phyloP scores from a whole-genome alignment of 768 basidiomycete genomes.

The Trametes punicea region DNA sequence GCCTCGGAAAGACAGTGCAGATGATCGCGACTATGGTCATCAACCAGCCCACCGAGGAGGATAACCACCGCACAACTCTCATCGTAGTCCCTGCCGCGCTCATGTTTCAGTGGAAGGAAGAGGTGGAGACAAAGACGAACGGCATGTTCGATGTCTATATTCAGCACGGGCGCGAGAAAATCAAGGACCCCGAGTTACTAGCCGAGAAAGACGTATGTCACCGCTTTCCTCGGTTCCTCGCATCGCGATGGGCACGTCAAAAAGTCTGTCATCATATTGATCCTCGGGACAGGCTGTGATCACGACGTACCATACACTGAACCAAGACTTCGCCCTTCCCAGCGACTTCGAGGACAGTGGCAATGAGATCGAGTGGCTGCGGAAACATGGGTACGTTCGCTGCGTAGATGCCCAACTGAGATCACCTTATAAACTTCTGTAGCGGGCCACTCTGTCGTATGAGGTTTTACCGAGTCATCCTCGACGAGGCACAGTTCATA shows the following conservation, averaged over 20 bases:
- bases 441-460: slow-evolving; percentile 61
- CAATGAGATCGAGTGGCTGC: slow-evolving; percentile 48
- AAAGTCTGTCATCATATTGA: not conserved
- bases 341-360: slow-evolving; percentile 39
- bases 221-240: not conserved
- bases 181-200: slow-evolving; percentile 50
- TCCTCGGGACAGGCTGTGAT: slow-evolving; percentile 51
- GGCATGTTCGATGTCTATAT: slow-evolving; percentile 59
- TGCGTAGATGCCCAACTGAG: not conserved
- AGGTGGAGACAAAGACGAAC: slow-evolving; percentile 66
- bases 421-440: not conserved
- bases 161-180: slow-evolving; percentile 70
- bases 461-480: slow-evolving; percentile 65
- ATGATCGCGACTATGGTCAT: slow-evolving; percentile 77
- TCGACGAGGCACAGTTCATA: slow-evolving; percentile 80
- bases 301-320: slow-evolving; percentile 76
- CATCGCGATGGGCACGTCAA: slow-evolving; percentile 35
- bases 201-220: slow-evolving; percentile 49
- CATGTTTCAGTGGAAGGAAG: slow-evolving; percentile 73
- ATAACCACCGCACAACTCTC: slow-evolving; percentile 54
- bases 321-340: slow-evolving; percentile 53
- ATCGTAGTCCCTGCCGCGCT: slow-evolving; percentile 77
- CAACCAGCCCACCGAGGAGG: slow-evolving; percentile 51
- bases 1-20: slow-evolving; percentile 71
- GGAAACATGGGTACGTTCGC: slow-evolving; percentile 44